phyloP scores from a whole-genome alignment of 495 filamentous ascomycete species.

The Hypoxylon fragiforme region DNA sequence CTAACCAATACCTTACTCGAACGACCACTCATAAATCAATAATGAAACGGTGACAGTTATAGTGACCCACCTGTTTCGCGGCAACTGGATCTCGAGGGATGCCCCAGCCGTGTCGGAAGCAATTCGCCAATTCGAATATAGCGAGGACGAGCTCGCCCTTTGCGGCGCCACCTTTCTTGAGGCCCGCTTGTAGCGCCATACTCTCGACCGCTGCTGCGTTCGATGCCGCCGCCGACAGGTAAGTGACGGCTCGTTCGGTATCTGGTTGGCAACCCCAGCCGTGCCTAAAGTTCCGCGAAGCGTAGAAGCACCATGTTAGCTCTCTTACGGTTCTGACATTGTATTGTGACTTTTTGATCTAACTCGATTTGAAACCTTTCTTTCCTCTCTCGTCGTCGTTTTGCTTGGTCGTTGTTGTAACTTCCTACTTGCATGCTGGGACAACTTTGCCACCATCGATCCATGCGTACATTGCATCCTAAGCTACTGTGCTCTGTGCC shows the following conservation, averaged over 20 bases:
- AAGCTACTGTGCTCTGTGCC: slow-evolving; percentile 11
- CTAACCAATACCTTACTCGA: slow-evolving; percentile 8
- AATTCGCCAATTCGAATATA: slow-evolving; percentile 94
- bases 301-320: slow-evolving; percentile 21
- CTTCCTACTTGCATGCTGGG: slow-evolving; percentile 20
- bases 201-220: slow-evolving; percentile 87
- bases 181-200: slow-evolving; percentile 76
- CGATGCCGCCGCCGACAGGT: slow-evolving; percentile 85
- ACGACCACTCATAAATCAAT: slow-evolving; percentile 15
- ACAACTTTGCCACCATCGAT: slow-evolving; percentile 28
- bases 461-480: slow-evolving; percentile 10
- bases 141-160: slow-evolving; percentile 98
- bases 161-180: slow-evolving; percentile 90
- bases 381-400: not conserved
- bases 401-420: not conserved
- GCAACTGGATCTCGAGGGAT: slow-evolving; percentile 85
- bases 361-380: not conserved
- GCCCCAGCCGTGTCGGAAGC: slow-evolving; percentile 96
- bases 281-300: slow-evolving; percentile 59
- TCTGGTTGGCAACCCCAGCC: slow-evolving; percentile 87
- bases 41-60: slow-evolving; percentile 24
- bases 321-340: not conserved
- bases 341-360: not conserved
- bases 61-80: slow-evolving; percentile 61
- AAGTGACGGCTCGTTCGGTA: slow-evolving; percentile 72